Evolutionary conservation across 768 basidiomycete genomes (phyloP), one percentile per base, ranked within the genome.

Genomic region (Leccinum fibrillosum): DNA sequence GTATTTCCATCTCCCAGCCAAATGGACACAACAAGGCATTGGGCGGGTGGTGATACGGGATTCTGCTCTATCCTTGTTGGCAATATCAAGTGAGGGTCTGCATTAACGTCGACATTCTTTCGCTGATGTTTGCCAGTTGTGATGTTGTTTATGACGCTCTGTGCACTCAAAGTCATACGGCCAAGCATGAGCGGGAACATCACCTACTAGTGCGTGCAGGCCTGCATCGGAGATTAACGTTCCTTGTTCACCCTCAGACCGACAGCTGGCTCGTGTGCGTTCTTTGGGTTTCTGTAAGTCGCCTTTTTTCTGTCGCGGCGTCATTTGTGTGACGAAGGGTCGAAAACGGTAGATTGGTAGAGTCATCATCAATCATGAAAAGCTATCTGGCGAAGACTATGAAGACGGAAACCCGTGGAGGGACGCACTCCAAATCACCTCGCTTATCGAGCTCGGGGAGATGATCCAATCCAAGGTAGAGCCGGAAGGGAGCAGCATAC

Each of bases 201-300:
- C 1, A 53, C 56, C 1, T 69, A 64, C 51, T 61, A 64, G 68
- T 66, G 17, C 49, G 49, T 49, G 11, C 28, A 49, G 4, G n/a
- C 11, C 11, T 49, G 26, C 15, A 49, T 28, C 13, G 23, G 17
- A 12, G 17, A 23, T 26, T 10, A n/a, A 8, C 1, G 15, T 49
- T 17, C 28, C 26, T 49, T 49, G 49, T 30, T 49, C 49, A 49
- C 37, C 25, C 7, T 28, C 15, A 9, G 12, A 25, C 28, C 15
- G 49, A n/a, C 50, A 68, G 67, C 42, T 66, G 66, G 66, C 49
- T 68, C 2, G 54, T 66, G 11, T 54, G 44, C 26, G 17, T 56
- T 19, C 60, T 68, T 19, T 68, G 62, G 57, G 9, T 62, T 25
- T 60, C 66, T 7, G 67, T 68, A 34, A 30, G 67, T 62, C 10